Conservation (phyloP, 208 protist genomes). For the Trypanosoma rangeli region DNA sequence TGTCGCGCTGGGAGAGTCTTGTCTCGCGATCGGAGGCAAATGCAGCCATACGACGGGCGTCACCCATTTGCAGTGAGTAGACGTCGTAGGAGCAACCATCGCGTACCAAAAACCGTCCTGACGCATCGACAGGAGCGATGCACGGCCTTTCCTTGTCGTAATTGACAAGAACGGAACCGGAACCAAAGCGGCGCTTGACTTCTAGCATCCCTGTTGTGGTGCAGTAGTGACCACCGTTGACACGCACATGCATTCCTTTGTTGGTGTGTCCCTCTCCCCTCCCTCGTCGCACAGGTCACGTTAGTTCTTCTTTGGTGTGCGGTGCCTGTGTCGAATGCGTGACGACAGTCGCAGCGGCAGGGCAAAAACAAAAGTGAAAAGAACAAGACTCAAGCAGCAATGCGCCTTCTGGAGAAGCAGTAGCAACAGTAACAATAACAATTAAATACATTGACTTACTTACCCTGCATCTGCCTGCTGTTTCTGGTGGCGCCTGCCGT, state of each 20-base stretch:
- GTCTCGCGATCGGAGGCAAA: slow-evolving; percentile 8
- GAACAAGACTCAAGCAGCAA: not conserved
- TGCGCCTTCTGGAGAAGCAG: not conserved
- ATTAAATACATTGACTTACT: too few relatives aligned
- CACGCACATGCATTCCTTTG: slow-evolving; percentile 34
- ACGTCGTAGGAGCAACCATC: slow-evolving; percentile 37
- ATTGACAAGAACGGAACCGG: slow-evolving; percentile 35
- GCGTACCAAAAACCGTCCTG: slow-evolving; percentile 47
- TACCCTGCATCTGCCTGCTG: not conserved
- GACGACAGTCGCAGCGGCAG: not conserved
- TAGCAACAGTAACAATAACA: not conserved
- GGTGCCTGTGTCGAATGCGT: not conserved
- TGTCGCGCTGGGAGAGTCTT: slow-evolving; percentile 1
- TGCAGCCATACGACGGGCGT: not conserved
- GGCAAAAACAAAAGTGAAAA: not conserved
- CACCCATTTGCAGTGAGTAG: slow-evolving; percentile 26
- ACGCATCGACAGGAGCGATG: slow-evolving; percentile 52
- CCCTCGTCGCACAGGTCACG: not conserved
- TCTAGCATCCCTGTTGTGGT: slow-evolving; percentile 32
- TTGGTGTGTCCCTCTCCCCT: not conserved
- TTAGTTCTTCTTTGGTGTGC: not conserved
- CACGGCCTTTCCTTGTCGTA: slow-evolving; percentile 13
- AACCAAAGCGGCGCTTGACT: slow-evolving; percentile 44
- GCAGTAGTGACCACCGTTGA: slow-evolving; percentile 38
- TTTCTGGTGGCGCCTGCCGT: not conserved